These are phyloP conservation scores for Barnettozyma siamensis DNA, from an alignment of 805 yeast species.

Conservation along the genomic window DNA sequence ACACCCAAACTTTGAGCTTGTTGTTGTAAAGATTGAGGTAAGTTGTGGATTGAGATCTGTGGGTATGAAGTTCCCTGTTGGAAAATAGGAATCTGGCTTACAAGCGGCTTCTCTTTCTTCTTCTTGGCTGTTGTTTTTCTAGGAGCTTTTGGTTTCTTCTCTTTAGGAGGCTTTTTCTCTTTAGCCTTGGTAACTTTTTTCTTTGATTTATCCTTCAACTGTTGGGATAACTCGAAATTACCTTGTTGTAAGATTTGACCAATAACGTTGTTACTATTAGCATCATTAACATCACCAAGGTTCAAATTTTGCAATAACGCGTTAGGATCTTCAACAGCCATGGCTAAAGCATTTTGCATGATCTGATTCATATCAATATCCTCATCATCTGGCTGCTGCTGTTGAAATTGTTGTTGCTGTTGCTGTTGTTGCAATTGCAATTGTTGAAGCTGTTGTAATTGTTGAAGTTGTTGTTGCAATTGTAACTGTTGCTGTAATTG, in stretches of 20 bases:
- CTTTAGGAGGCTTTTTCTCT: slow-evolving; percentile 22
- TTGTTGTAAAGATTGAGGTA: slow-evolving; percentile 18
- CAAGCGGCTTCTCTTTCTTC: slow-evolving; percentile 20
- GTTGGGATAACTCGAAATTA: slow-evolving; percentile 12
- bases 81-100: slow-evolving; percentile 21
- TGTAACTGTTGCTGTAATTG: slow-evolving; percentile 6
- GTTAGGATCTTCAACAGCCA: slow-evolving; percentile 66
- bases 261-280: slow-evolving; percentile 4
- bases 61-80: slow-evolving; percentile 20
- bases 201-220: slow-evolving; percentile 10
- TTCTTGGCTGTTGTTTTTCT: slow-evolving; percentile 22
- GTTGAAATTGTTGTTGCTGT: slow-evolving; percentile 5
- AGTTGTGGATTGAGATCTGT: slow-evolving; percentile 4
- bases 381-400: slow-evolving; percentile 27
- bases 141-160: slow-evolving; percentile 25
- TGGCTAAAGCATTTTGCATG: slow-evolving; percentile 67
- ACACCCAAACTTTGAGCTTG: slow-evolving; percentile 8
- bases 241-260: slow-evolving; percentile 24
- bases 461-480: slow-evolving; percentile 3
- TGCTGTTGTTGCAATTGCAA: slow-evolving; percentile 3
- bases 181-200: slow-evolving; percentile 14
- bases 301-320: slow-evolving; percentile 34
- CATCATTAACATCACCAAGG: slow-evolving; percentile 15
- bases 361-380: slow-evolving; percentile 66
- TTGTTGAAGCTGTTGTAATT: slow-evolving; percentile 3